phyloP scores from a whole-genome alignment of 345 rosid genomes.

The Ceriops zippeliana region DNA sequence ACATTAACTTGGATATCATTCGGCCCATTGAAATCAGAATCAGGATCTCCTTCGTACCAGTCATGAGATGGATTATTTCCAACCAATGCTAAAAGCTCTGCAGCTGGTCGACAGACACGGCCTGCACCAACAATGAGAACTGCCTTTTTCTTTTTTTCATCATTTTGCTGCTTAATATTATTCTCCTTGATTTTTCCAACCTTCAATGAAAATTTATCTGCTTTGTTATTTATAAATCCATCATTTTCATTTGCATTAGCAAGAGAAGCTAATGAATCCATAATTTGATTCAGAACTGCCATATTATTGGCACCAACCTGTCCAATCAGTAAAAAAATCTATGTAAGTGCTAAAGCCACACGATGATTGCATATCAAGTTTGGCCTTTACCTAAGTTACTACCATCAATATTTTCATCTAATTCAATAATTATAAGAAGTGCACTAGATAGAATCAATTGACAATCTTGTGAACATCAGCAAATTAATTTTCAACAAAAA shows the following conservation, averaged over 20 bases:
- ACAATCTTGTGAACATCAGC: background rate
- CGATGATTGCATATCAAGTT: background rate
- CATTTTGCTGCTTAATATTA: constrained; percentile 29
- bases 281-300: constrained; percentile 71
- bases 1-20: constrained; percentile 61
- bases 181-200: constrained; percentile 53
- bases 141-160: constrained; percentile 33
- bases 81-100: constrained; percentile 60
- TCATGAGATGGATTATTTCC: constrained; percentile 42
- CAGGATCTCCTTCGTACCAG: constrained; percentile 40
- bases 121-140: constrained; percentile 94
- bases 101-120: constrained; percentile 86
- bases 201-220: constrained; percentile 43
- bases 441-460: background rate
- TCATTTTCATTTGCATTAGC: constrained; percentile 55
- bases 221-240: constrained; percentile 22
- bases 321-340: constrained; percentile 24
- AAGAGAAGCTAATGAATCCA: constrained; percentile 76
- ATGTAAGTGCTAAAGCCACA: background rate
- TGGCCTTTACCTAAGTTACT: background rate
- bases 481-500: too few relatives aligned
- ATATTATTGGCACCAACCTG: constrained; percentile 89
- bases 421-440: too few relatives aligned
- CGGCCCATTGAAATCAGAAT: constrained; percentile 39
- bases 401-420: background rate